These are phyloP conservation scores for Abortiporus biennis DNA, from an alignment of 1,284 basidiomycete genomes.

Conservation along the genomic window DNA sequence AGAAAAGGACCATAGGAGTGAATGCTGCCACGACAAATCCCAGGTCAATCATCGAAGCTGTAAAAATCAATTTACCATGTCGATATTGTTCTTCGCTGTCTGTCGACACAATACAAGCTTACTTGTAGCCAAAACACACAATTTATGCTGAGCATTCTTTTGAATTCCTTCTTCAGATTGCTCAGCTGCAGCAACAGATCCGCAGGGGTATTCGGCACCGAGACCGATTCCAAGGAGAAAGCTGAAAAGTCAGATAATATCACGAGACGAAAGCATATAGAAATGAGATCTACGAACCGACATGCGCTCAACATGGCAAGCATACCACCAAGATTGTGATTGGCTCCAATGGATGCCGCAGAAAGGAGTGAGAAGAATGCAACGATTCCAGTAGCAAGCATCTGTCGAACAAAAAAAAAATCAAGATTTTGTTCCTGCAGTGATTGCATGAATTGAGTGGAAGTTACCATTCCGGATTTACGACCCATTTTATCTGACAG, in stretches of 20 bases:
- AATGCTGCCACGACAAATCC: slow-evolving; percentile 85
- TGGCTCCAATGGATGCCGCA: slow-evolving; percentile 74
- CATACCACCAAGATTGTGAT: slow-evolving; percentile 64
- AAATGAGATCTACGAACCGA: slow-evolving; percentile 40
- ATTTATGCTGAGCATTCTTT: slow-evolving; percentile 78
- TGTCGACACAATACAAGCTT: slow-evolving; percentile 13
- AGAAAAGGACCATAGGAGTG: slow-evolving; percentile 78
- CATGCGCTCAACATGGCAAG: slow-evolving; percentile 77
- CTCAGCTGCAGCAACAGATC: slow-evolving; percentile 88
- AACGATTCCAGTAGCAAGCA: slow-evolving; percentile 74
- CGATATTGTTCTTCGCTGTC: neutral
- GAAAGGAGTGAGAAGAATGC: slow-evolving; percentile 76
- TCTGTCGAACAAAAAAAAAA: slow-evolving; percentile 34
- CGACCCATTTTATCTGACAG: slow-evolving; percentile 84
- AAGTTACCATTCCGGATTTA: slow-evolving; percentile 77
- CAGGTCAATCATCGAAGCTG: slow-evolving; percentile 84
- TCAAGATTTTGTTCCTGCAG: slow-evolving; percentile 3
- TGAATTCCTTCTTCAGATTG: slow-evolving; percentile 78
- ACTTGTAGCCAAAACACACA: slow-evolving; percentile 86
- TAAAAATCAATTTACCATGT: slow-evolving; percentile 6
- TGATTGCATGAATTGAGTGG: neutral
- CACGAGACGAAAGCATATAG: neutral
- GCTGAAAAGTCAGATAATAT: neutral
- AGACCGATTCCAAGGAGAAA: slow-evolving; percentile 81
- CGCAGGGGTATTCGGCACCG: slow-evolving; percentile 89